These are phyloP conservation scores for Glycine soja DNA, from an alignment of 306 rosid species.

Conservation along the genomic window DNA sequence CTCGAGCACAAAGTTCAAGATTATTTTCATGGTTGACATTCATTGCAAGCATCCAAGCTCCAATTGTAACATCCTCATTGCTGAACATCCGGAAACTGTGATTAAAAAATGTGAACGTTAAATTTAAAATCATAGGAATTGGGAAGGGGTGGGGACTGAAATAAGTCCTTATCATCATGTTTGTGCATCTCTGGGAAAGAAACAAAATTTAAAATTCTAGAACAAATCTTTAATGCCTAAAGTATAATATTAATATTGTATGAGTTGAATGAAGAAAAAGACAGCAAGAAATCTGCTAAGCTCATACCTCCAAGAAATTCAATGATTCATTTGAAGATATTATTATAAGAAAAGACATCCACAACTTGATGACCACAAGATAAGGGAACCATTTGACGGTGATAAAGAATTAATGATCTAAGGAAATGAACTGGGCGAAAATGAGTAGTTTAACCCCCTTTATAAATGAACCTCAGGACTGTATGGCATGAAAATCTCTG, in stretches of 20 bases:
- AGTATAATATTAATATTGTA: neutral
- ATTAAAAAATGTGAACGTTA: constrained; percentile 37
- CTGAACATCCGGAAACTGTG: constrained; percentile 95
- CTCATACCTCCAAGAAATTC: constrained; percentile 21
- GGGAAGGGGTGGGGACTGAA: neutral
- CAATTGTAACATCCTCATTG: constrained; percentile 98
- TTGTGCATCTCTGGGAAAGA: constrained; percentile 7
- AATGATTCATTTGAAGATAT: constrained; percentile 36
- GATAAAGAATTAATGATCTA: neutral
- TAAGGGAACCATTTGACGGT: neutral
- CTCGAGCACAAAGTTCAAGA: constrained; percentile 68
- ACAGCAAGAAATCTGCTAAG: constrained; percentile 8
- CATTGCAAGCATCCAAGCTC: constrained; percentile 99
- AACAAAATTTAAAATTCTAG: neutral
- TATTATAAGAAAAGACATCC: neutral
- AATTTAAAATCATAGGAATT: constrained; percentile 13
- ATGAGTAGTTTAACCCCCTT: constrained; percentile 3
- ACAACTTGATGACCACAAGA: neutral
- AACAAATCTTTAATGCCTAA: neutral
- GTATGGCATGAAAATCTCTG: neutral
- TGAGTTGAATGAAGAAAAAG: constrained; percentile 2
- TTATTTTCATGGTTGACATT: constrained; percentile 91
- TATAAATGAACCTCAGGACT: neutral
- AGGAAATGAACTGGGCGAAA: neutral
- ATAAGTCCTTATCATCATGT: neutral